These are phyloP conservation scores for Bruguiera gymnorhiza DNA, from an alignment of 345 rosid species.

Conservation along the genomic window DNA sequence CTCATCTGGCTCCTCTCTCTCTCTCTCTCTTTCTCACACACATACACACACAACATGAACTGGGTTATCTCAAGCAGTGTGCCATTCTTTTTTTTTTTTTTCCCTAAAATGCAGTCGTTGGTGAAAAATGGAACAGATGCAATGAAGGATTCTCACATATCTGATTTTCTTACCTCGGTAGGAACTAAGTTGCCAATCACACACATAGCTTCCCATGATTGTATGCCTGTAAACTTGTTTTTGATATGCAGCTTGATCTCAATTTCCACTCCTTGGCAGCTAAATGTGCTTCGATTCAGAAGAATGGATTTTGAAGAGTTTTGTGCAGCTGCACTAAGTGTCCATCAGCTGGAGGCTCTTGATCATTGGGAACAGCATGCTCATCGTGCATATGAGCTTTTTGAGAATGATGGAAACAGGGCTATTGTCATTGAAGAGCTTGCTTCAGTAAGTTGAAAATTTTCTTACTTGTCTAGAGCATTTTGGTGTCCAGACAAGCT, in stretches of 20 bases:
- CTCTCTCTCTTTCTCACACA: not conserved
- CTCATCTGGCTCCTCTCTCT: not conserved
- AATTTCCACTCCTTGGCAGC: slow-evolving; percentile 44
- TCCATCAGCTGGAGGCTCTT: slow-evolving; percentile 89
- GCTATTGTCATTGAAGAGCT: slow-evolving; percentile 87
- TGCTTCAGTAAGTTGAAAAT: slow-evolving; percentile 62
- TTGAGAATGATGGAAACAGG: slow-evolving; percentile 89
- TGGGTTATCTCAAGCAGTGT: slow-evolving; percentile 4
- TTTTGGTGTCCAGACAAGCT: not conserved
- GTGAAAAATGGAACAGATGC: slow-evolving; percentile 79
- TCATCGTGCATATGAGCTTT: slow-evolving; percentile 75
- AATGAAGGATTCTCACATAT: slow-evolving; percentile 80
- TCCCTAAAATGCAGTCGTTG: slow-evolving; percentile 46
- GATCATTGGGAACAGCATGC: slow-evolving; percentile 88
- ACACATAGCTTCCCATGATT: slow-evolving; percentile 6
- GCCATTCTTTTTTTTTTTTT: slow-evolving; percentile 14
- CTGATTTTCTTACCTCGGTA: slow-evolving; percentile 74
- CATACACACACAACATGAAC: not conserved
- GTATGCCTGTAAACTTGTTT: slow-evolving; percentile 3
- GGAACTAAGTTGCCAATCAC: slow-evolving; percentile 10
- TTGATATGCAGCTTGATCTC: slow-evolving; percentile 9
- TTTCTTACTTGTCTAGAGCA: not conserved
- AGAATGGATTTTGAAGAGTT: slow-evolving; percentile 94
- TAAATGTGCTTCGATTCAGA: slow-evolving; percentile 78
- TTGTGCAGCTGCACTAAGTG: slow-evolving; percentile 88